Evolutionary conservation across 2,329 filamentous ascomycete genomes (phyloP).

Genomic region (Cordyceps pruinosa): DNA sequence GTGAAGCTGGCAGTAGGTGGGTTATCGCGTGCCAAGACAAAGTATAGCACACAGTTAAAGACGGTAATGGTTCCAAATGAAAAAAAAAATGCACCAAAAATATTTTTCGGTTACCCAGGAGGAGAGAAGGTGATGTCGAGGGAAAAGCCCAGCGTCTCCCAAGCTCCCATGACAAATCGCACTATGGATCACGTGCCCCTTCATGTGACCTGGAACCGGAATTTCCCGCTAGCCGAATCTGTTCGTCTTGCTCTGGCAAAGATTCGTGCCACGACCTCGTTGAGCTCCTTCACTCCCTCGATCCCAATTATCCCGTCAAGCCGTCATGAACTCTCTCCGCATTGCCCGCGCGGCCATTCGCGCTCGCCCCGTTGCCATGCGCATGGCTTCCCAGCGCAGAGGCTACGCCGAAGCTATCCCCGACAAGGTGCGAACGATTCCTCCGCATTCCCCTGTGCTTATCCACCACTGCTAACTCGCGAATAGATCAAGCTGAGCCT

Average conservation of each 20-base stretch:
- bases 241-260: slow-evolving; percentile 35
- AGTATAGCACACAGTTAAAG: too few relatives aligned
- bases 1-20: too few relatives aligned
- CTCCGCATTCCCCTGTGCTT: slow-evolving; percentile 18
- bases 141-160: background rate
- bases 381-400: slow-evolving; percentile 73
- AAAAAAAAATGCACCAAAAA: too few relatives aligned
- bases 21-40: too few relatives aligned
- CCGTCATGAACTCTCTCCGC: slow-evolving; percentile 89
- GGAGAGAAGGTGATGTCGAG: background rate
- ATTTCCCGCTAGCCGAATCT: slow-evolving; percentile 34
- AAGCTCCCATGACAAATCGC: background rate
- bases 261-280: slow-evolving; percentile 41
- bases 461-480: slow-evolving; percentile 19
- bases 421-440: slow-evolving; percentile 56
- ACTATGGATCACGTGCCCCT: slow-evolving; percentile 23
- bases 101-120: too few relatives aligned
- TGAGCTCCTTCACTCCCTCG: slow-evolving; percentile 39
- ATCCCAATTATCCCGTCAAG: slow-evolving; percentile 36
- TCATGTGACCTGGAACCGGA: slow-evolving; percentile 31
- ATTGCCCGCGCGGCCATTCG: slow-evolving; percentile 84
- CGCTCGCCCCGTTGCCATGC: slow-evolving; percentile 70
- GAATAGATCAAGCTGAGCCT: slow-evolving; percentile 89
- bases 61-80: too few relatives aligned
- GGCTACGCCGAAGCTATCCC: slow-evolving; percentile 82